Percentiles rank a stretch among this genome's conserved stretches.
phyloP scores from a whole-genome alignment of 805 yeast genomes.

The Kurtzmaniella fragi region DNA sequence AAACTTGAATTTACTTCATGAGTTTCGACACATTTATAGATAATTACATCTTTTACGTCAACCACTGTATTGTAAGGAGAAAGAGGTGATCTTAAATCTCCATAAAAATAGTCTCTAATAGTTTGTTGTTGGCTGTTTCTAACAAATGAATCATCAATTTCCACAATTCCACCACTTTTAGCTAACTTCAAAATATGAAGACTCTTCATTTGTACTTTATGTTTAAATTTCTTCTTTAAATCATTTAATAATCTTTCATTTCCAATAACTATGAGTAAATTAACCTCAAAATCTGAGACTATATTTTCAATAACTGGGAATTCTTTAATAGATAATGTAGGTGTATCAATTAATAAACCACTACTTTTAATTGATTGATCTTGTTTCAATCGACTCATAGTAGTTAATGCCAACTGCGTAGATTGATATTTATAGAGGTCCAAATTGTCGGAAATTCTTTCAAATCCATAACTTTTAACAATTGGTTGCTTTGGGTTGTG shows the following conservation, averaged over 20 bases:
- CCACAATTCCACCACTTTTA: conserved; percentile 72
- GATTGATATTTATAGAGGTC: conserved; percentile 48
- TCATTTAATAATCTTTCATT: conserved; percentile 66
- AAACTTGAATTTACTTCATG: conserved; percentile 31
- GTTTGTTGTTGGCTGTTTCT: conserved; percentile 71
- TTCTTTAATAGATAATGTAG: conserved; percentile 52
- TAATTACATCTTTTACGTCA: conserved; percentile 53
- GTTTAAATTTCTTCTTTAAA: conserved; percentile 46
- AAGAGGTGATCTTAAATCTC: conserved; percentile 56
- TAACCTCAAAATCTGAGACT: conserved; percentile 55
- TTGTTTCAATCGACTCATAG: conserved; percentile 43
- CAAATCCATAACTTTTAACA: conserved; percentile 77
- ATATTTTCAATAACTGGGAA: conserved; percentile 49
- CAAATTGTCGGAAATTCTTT: conserved; percentile 50
- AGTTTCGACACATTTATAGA: conserved; percentile 54
- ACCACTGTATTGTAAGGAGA: conserved; percentile 85
- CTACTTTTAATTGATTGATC: conserved; percentile 42
- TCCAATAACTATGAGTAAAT: conserved; percentile 65
- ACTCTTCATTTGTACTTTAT: conserved; percentile 24
- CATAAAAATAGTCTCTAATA: conserved; percentile 88
- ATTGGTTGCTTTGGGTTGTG: conserved; percentile 87
- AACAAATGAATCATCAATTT: conserved; percentile 61
- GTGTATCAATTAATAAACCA: conserved; percentile 74
- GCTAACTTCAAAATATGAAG: conserved; percentile 57
- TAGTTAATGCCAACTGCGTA: conserved; percentile 46